Evolutionary conservation across 805 yeast species (phyloP), one percentile per base, ranked within the genome.

Genomic region (Schizosaccharomyces octosporus): DNA sequence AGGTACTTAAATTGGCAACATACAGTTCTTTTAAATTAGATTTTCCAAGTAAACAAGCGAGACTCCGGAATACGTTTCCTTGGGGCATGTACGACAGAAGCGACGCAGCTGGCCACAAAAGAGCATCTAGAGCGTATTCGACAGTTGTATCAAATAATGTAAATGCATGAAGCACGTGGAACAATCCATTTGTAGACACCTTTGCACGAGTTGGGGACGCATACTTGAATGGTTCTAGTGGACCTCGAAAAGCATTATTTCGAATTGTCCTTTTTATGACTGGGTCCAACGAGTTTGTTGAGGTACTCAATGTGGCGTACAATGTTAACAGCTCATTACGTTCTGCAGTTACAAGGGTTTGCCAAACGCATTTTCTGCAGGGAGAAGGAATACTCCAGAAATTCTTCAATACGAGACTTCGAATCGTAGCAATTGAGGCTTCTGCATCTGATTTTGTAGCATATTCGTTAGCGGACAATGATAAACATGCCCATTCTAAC

Each of bases 101-200:
- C 11, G 57, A 21, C 6, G 36, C n/a, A 24, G 57, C 21, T 1
- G 27, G n/a, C 57, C 57, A 51, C 32, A 51, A 39, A 5, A 51
- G 15, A 21, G 31, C 19, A 17, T 51, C 57, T 19, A 51, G 11
- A 29, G 31, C 32, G 27, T 51, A 51, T 29, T 51, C 57, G 9
- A 51, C 57, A 51, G 57, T 51, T 11, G 57, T 51, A 29, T 51
- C 57, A 51, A 51, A 51, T n/a, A 51, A 29, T 24, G 57, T 51
- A 24, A 51, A 51, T 9, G 57, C 57, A 24, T 51, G 57, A 9
- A 51, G 15, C 13, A 51, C 57, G n/a, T 21, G 36, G 27, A 51
- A 17, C n/a, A 51, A 5, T 19, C 36, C n/a, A 21, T 19, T 29
- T 9, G 31, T 51, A 2, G 57, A 51, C 7, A 51, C 57, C 9